Conservation (phyloP, 1,139 yeast genomes). For the Kurtzmaniella quercitrusa region DNA sequence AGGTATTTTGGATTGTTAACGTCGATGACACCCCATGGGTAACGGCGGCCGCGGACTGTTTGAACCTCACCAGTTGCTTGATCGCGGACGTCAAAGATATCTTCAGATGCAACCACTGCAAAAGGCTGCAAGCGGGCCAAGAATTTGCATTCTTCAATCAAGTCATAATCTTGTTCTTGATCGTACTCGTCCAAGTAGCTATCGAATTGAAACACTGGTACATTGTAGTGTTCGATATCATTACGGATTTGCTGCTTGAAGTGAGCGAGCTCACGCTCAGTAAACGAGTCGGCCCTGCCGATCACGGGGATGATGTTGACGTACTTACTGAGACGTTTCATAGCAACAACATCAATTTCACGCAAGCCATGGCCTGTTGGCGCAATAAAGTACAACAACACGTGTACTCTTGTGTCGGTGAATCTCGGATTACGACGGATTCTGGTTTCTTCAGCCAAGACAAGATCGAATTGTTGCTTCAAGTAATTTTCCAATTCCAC, state of each 20-base stretch:
- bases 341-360: conserved; percentile 72
- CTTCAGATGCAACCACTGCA: conserved; percentile 77
- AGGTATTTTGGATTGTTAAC: conserved; percentile 76
- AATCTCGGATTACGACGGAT: conserved; percentile 84
- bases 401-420: conserved; percentile 74
- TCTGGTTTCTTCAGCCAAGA: conserved; percentile 85
- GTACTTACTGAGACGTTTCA: conserved; percentile 71
- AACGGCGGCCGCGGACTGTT: conserved; percentile 72
- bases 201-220: conserved; percentile 81
- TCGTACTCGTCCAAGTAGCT: conserved; percentile 41
- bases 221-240: conserved; percentile 71
- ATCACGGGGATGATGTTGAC: conserved; percentile 89
- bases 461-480: conserved; percentile 89
- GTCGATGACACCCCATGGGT: conserved; percentile 94
- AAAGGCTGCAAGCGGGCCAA: conserved; percentile 79
- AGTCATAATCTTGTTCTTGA: conserved; percentile 65
- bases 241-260: conserved; percentile 55
- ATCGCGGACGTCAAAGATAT: conserved; percentile 48
- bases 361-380: conserved; percentile 78
- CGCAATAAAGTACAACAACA: conserved; percentile 63
- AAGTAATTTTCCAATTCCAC: conserved; percentile 69
- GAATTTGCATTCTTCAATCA: conserved; percentile 75
- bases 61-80: conserved; percentile 49
- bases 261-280: conserved; percentile 62
- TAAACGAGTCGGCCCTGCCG: conserved; percentile 83